phyloP scores from a whole-genome alignment of 768 basidiomycete genomes.

The Rhodocollybia butyracea region DNA sequence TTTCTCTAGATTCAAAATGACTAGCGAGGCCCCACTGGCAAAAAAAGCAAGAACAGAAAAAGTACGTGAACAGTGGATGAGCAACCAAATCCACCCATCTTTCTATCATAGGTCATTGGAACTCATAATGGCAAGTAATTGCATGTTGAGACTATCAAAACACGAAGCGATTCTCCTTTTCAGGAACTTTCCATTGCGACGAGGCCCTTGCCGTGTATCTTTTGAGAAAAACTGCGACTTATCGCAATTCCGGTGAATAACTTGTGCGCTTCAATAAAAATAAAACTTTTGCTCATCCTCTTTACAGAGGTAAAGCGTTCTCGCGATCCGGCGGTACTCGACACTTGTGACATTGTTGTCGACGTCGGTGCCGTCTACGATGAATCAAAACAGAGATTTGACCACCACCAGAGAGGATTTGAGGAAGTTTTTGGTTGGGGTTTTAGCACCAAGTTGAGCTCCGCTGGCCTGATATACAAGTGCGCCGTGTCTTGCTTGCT shows the following conservation, averaged over 20 bases:
- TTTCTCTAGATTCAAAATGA: not conserved
- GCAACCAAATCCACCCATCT: too few species aligned
- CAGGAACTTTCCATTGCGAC: constrained; percentile 97
- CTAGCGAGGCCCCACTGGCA: not conserved
- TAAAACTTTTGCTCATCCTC: constrained; percentile 1
- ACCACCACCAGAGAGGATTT: constrained; percentile 97
- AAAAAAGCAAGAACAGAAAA: constrained; percentile 1
- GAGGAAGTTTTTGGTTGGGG: constrained; percentile 85
- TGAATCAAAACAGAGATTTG: constrained; percentile 71
- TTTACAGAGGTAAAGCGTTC: constrained; percentile 63
- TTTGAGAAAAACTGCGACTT: constrained; percentile 72
- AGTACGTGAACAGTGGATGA: not conserved
- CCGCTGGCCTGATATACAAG: constrained; percentile 97
- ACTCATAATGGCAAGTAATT: constrained; percentile 94
- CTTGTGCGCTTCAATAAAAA: not conserved
- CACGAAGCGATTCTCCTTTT: too few species aligned
- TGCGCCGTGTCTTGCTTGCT: constrained; percentile 29
- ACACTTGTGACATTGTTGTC: constrained; percentile 89
- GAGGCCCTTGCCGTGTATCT: constrained; percentile 94
- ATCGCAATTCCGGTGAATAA: constrained; percentile 72
- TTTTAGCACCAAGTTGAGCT: constrained; percentile 85
- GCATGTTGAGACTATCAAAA: too few species aligned
- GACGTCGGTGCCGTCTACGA: constrained; percentile 96
- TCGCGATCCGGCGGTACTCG: constrained; percentile 67
- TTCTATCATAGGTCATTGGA: constrained; percentile 58